phyloP scores from a whole-genome alignment of 306 rosid genomes.

The Gastrolobium bilobum region DNA sequence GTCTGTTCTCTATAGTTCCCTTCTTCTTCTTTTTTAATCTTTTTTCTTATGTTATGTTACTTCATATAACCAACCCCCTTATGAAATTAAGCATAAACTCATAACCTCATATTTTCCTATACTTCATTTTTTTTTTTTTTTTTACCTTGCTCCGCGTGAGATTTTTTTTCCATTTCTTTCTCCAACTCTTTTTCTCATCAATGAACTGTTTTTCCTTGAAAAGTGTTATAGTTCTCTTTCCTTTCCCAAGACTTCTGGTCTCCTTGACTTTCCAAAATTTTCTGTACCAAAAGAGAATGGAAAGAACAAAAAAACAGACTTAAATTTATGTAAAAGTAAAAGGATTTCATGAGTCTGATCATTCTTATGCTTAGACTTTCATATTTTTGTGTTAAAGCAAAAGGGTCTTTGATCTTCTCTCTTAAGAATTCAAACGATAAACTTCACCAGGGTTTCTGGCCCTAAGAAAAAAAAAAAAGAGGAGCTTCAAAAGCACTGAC shows the following conservation, averaged over 20 bases:
- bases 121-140: background rate
- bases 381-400: slow-evolving; percentile 28
- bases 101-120: slow-evolving; percentile 15
- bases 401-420: slow-evolving; percentile 7
- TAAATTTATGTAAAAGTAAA: background rate
- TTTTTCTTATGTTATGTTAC: background rate
- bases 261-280: background rate
- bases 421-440: background rate
- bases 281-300: background rate
- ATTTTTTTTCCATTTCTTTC: background rate
- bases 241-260: slow-evolving; percentile 24
- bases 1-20: slow-evolving; percentile 50
- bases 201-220: slow-evolving; percentile 25
- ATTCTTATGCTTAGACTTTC: background rate
- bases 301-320: background rate
- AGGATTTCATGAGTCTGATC: slow-evolving; percentile 25
- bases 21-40: background rate
- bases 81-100: slow-evolving; percentile 6
- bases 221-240: background rate
- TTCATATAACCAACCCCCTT: slow-evolving; percentile 20
- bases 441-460: slow-evolving; percentile 27
- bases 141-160: background rate
- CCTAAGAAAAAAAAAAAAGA: slow-evolving; percentile 22
- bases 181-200: slow-evolving; percentile 24
- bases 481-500: slow-evolving; percentile 10